Evolutionary conservation across 1,284 basidiomycete genomes (phyloP).

Genomic region (Mycena citricolor): DNA sequence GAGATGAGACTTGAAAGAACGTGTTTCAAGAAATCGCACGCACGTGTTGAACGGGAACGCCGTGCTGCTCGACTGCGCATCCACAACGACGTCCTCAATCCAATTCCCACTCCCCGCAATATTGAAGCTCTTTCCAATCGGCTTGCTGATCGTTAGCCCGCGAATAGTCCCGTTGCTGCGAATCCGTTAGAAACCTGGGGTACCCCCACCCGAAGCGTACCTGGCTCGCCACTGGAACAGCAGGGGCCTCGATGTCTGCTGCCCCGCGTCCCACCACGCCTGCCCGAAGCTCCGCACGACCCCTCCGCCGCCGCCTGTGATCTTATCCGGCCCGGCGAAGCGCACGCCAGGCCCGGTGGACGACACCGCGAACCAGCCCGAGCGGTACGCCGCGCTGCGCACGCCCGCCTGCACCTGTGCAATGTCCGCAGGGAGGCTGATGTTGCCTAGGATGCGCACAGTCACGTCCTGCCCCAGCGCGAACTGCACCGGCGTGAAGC

Average conservation of each 20-base stretch:
- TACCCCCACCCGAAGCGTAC: too few relatives aligned
- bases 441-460: conserved; percentile 14
- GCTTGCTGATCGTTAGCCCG: conserved; percentile 17
- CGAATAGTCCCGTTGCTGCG: conserved; percentile 18
- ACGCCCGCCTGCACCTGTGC: conserved; percentile 15
- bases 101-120: conserved; percentile 18
- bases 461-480: conserved; percentile 16
- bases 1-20: not conserved
- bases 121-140: conserved; percentile 22
- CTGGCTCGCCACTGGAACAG: conserved; percentile 14
- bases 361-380: conserved; percentile 15
- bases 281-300: conserved; percentile 19
- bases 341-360: conserved; percentile 18
- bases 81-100: conserved; percentile 11
- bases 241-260: conserved; percentile 13
- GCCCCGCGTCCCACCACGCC: conserved; percentile 16
- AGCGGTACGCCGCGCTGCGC: conserved; percentile 11
- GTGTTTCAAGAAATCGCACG: not conserved
- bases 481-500: conserved; percentile 19
- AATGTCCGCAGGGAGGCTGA: conserved; percentile 17
- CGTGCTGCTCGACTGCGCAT: conserved; percentile 11
- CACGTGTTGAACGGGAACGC: conserved; percentile 22
- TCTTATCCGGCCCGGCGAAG: conserved; percentile 11
- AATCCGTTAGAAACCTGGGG: too few relatives aligned
- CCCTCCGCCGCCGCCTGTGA: conserved; percentile 6